phyloP scores from a whole-genome alignment of 140 eudicot species.

The Oenanthe javanica region DNA sequence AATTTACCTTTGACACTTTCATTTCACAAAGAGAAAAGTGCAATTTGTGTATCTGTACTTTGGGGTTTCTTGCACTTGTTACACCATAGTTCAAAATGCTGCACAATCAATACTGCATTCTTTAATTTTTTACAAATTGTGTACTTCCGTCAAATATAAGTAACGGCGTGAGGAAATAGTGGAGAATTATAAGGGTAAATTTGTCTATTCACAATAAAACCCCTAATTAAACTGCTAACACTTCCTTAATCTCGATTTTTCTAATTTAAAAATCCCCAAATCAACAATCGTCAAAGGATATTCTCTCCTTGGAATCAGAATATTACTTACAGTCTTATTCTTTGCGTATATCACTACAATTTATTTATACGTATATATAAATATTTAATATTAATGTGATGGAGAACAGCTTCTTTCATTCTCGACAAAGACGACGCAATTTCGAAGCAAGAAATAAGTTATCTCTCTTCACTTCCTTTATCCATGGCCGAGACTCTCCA shows the following conservation, averaged over 20 bases:
- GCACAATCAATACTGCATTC: too few relatives aligned
- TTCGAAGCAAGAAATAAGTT: constrained; percentile 33
- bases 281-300: neutral
- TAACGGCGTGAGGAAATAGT: too few relatives aligned
- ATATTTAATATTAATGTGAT: constrained; percentile 34
- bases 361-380: too few relatives aligned
- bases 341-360: neutral
- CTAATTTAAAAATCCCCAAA: neutral
- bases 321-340: neutral
- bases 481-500: constrained; percentile 39
- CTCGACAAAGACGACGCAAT: constrained; percentile 37
- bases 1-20: neutral
- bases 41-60: too few relatives aligned
- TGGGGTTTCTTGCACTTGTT: too few relatives aligned
- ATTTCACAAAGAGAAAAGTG: too few relatives aligned
- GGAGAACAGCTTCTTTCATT: constrained; percentile 76
- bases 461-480: constrained; percentile 23
- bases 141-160: too few relatives aligned
- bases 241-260: neutral
- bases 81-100: too few relatives aligned
- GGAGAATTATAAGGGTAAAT: too few relatives aligned
- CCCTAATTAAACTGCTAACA: neutral
- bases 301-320: neutral
- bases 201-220: too few relatives aligned
- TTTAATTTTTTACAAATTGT: too few relatives aligned